Percentiles rank a stretch among this genome's conserved stretches.
Evolutionary conservation across 2,329 filamentous ascomycete species (phyloP).

Genomic region (Alternaria rosae): DNA sequence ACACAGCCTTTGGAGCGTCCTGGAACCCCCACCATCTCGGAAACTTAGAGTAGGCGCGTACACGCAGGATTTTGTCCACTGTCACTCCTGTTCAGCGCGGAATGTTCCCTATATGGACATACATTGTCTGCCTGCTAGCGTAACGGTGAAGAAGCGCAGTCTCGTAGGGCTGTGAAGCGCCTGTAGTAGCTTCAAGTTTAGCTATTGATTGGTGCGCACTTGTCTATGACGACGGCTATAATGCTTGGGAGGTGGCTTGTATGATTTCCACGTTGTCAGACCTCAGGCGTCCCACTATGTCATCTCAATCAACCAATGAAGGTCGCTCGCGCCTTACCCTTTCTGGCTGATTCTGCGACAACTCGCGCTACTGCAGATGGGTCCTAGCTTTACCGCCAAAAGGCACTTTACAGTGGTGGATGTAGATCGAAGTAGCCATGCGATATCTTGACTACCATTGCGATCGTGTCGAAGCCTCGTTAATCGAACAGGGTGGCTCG

Average conservation of each 20-base stretch:
- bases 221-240: slow-evolving; percentile 9
- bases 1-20: slow-evolving; percentile 46
- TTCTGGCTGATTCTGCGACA: slow-evolving; percentile 16
- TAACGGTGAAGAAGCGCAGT: background rate
- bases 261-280: background rate
- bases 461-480: background rate
- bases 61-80: background rate
- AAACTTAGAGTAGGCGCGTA: background rate
- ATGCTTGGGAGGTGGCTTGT: background rate
- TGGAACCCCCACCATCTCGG: slow-evolving; percentile 33
- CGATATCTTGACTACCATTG: background rate
- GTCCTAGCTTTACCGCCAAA: background rate
- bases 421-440: background rate
- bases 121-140: slow-evolving; percentile 4
- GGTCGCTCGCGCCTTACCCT: background rate
- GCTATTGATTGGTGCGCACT: slow-evolving; percentile 8
- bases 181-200: background rate
- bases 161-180: background rate
- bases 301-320: background rate
- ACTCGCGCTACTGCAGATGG: background rate
- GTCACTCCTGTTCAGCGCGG: slow-evolving; percentile 17
- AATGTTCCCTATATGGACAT: slow-evolving; percentile 26
- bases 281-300: background rate
- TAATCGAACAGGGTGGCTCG: background rate
- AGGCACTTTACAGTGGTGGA: too few relatives aligned